Base-by-base conservation (phyloP, 192 early-diverging fungal genomes). In the Cladochytrium replicatum region DNA sequence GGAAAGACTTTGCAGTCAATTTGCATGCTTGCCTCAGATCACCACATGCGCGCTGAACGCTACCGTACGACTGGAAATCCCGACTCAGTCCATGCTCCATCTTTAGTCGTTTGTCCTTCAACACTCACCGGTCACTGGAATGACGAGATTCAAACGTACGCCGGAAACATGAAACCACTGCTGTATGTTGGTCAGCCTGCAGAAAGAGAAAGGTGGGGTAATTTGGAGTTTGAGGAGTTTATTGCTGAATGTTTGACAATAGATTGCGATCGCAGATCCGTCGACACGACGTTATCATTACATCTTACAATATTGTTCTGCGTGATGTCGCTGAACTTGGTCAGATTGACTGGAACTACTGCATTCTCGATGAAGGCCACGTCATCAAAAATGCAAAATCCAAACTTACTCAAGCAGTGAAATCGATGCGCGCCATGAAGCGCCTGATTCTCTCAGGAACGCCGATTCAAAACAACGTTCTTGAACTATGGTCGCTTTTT, bases 1-100 rank as follows among this genome's bases (percentile, higher is more conserved):
- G 96, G 96, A 6, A 99, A 99, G 66, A 97, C 93, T 1, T 57
- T 97, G 27, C 96, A 99, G 58, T 86, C 91, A 25, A 96, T 99
- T 47, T 93, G 89, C 52, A 90, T 96, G 48, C 51, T 99, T 29
- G 87, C 91, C 0, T 81, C 86, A 53, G 89, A 97, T 65, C 92
- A 97, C 48, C 62, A 80, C 54, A 57, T 77, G 32, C 82, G 92
- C 38, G 61, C 68, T 4, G 60, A 72, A 34, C 68, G 75, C 45
- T 82, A 74, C 54, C 41, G 39, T 9, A 58, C 77, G 32, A 70
- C 68, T 1, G 52, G 50, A 17, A 66, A 78, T 3, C 77, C 83
- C 2, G 84, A 88, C 32, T 69, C 67, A 34, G 62, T 63, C 13
- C 89, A 82, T 19, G 64, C 75, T 55, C 92, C 93, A 3, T 90